Conservation (phyloP, 164 flowering plant genomes). For the Dillenia suffruticosa region DNA sequence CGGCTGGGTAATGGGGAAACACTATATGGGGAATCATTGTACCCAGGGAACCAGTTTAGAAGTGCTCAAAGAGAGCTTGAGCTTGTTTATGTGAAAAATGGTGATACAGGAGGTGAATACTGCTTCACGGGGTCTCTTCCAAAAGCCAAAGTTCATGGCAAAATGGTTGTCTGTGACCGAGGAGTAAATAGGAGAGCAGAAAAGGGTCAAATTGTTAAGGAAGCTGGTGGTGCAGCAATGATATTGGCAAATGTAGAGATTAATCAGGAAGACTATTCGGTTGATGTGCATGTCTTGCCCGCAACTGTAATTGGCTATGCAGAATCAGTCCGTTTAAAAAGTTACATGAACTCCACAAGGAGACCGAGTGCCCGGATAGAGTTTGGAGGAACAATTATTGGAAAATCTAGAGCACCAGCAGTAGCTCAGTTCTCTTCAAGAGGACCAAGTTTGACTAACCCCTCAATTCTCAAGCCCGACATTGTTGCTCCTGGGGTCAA, state of each 20-base stretch:
- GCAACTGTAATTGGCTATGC: conserved; percentile 66
- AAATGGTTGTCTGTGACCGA: conserved; percentile 88
- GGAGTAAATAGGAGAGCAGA: conserved; percentile 72
- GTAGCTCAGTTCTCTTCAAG: conserved; percentile 87
- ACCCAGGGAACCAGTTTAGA: conserved; percentile 46
- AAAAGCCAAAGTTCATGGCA: conserved; percentile 54
- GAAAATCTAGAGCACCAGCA: conserved; percentile 63
- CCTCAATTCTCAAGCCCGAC: conserved; percentile 87
- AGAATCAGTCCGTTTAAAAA: conserved; percentile 54
- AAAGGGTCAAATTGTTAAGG: conserved; percentile 74
- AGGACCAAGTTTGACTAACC: conserved; percentile 78
- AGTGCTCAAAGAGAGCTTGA: conserved; percentile 43
- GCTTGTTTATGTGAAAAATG: conserved; percentile 50
- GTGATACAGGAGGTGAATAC: conserved; percentile 45
- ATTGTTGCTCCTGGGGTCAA: conserved; percentile 92
- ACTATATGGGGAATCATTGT: conserved; percentile 84
- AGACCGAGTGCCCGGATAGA: conserved; percentile 61
- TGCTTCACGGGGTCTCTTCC: conserved; percentile 77
- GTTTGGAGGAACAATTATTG: conserved; percentile 69
- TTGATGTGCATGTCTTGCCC: conserved; percentile 84
- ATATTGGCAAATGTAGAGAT: conserved; percentile 66
- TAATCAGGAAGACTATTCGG: conserved; percentile 69
- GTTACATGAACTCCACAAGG: conserved; percentile 60
- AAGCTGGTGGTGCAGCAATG: conserved; percentile 90
- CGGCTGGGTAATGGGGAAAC: conserved; percentile 46